phyloP scores from a whole-genome alignment of 2,329 filamentous ascomycete species.

The Alternaria dauci region DNA sequence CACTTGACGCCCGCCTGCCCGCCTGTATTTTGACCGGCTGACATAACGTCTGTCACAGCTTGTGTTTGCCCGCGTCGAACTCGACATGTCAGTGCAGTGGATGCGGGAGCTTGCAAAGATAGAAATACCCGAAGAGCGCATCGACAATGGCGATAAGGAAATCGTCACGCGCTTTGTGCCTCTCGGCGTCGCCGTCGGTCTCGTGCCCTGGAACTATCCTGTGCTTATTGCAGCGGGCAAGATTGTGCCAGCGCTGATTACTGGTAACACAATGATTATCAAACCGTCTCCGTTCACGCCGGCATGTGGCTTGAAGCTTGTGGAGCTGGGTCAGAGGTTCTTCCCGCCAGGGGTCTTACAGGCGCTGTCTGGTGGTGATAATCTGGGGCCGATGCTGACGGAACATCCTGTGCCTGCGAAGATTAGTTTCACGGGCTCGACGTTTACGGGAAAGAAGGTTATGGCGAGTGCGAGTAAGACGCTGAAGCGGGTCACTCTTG shows the following conservation, averaged over 20 bases:
- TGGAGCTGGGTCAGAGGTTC: constrained; percentile 59
- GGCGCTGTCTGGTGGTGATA: constrained; percentile 10
- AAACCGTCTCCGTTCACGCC: constrained; percentile 64
- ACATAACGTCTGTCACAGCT: background rate
- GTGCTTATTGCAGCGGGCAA: constrained; percentile 58
- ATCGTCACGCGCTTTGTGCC: constrained; percentile 41
- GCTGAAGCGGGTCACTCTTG: background rate
- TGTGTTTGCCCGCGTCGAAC: background rate
- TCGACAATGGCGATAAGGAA: constrained; percentile 16
- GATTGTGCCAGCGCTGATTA: constrained; percentile 62
- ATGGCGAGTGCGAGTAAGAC: constrained; percentile 59
- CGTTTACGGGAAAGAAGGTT: constrained; percentile 64
- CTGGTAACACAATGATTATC: constrained; percentile 62
- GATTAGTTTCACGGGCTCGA: constrained; percentile 68
- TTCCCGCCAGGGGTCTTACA: background rate
- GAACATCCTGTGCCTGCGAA: constrained; percentile 65
- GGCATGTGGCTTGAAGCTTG: constrained; percentile 63
- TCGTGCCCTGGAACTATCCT: constrained; percentile 57
- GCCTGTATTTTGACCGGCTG: background rate
- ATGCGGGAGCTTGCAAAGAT: constrained; percentile 32
- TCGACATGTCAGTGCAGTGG: constrained; percentile 2
- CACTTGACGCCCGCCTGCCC: too few relatives aligned
- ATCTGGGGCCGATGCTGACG: constrained; percentile 65
- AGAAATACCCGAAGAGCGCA: constrained; percentile 24
- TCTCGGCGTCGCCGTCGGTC: constrained; percentile 48